Base-by-base conservation (phyloP, 768 basidiomycete species). In the Suillus subaureus region DNA sequence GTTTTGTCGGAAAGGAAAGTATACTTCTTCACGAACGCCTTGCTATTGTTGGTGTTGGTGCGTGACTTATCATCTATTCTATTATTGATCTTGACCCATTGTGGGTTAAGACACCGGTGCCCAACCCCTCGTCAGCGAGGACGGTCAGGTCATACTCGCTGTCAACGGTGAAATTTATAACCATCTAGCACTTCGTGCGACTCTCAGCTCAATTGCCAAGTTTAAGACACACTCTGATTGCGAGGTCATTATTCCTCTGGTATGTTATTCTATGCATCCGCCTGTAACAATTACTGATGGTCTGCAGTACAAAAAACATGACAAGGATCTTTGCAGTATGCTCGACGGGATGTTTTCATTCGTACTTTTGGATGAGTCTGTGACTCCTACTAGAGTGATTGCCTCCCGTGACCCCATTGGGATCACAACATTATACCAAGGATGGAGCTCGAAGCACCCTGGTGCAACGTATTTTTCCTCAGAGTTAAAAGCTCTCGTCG, bases 81-180 rank as follows among this genome's bases (percentile, higher is more conserved):
- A 61, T 35, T 39, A n/a, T 23, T 33, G 21, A 49, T 28, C 4
- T 40, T 62, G 43, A 62, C 28, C 9, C 62, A 0, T 23, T 40
- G 23, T 49, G 26, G 11, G 12, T 49, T 61, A 72, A 99, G 97
- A 99, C 74, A 91, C 96, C 43, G 97, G 97, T 68, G 97, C 97
- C 23, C 97, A 99, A 75, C 97, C 97, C 16, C 84, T 99, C 54
- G 78, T 90, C 64, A 95, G 91, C 79, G 87, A 93, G 28, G 94
- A 98, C 69, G 91, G 89, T 62, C 92, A 91, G 71, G 73, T 89
- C 68, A 85, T 90, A 69, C 90, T 99, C 62, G 87, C 92, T 65
- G 97, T 99, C 74, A 99, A 99, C 78, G 97, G 97, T 61, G 97
- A 99, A 80, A 99, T 99, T 72, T 99, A 99, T 85, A 99, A 99